Percentiles rank a stretch among this genome's conserved stretches.
Evolutionary conservation across 306 rosid genomes (phyloP).

Genomic region (Rosa lucieae): DNA sequence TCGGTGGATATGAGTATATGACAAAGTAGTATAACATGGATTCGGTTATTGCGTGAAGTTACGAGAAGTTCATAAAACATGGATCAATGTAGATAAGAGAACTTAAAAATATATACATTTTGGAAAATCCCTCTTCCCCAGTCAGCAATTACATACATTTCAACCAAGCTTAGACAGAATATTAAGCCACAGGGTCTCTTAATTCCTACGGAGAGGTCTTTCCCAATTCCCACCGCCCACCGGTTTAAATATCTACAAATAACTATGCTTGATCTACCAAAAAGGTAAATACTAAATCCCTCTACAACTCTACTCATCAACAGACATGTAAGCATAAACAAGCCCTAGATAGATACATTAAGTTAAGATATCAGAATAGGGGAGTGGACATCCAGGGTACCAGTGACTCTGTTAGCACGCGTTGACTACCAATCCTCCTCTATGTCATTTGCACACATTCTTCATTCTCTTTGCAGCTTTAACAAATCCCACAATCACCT

Average conservation of each 20-base stretch:
- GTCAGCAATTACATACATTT: slow-evolving; percentile 51
- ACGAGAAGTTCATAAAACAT: neutral
- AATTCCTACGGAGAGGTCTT: slow-evolving; percentile 14
- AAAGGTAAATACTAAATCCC: slow-evolving; percentile 35
- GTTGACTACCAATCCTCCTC: slow-evolving; percentile 33
- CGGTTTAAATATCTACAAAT: slow-evolving; percentile 61
- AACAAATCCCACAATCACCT: slow-evolving; percentile 91
- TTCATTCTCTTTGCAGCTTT: slow-evolving; percentile 90
- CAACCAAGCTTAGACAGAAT: slow-evolving; percentile 36
- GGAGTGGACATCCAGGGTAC: slow-evolving; percentile 43
- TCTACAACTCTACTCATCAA: slow-evolving; percentile 36
- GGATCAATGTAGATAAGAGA: slow-evolving; percentile 1
- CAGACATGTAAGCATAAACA: slow-evolving; percentile 40
- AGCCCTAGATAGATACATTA: slow-evolving; percentile 40
- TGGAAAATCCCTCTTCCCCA: slow-evolving; percentile 50
- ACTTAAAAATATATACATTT: slow-evolving; percentile 42
- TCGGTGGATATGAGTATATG: neutral
- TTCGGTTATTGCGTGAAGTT: neutral
- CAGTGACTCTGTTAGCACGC: slow-evolving; percentile 65
- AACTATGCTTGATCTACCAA: slow-evolving; percentile 46
- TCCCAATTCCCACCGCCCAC: slow-evolving; percentile 34
- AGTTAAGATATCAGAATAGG: slow-evolving; percentile 48
- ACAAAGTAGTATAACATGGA: neutral
- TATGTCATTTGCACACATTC: slow-evolving; percentile 83
- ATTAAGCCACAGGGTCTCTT: slow-evolving; percentile 43